A percentile compares a stretch with the other conserved stretches of the same genome.
Conservation (phyloP, 352 stramenopile species). For the Phytophthora gonapodyides region DNA sequence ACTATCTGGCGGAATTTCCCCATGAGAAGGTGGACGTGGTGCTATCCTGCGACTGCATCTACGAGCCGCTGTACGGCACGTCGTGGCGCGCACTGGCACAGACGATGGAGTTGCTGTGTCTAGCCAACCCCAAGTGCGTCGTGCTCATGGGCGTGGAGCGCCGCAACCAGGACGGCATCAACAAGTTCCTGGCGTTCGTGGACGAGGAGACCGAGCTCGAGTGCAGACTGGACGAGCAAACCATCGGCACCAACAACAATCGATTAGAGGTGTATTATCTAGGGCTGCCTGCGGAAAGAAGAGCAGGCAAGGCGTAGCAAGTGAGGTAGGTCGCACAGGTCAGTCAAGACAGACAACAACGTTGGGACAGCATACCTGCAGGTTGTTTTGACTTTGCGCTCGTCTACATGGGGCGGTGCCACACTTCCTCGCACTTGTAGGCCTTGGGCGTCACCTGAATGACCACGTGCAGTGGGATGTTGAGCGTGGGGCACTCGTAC, state of each 20-base stretch:
- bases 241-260: constrained; percentile 56
- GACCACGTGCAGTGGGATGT: constrained; percentile 94
- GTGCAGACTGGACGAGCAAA: constrained; percentile 52
- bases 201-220: constrained; percentile 47
- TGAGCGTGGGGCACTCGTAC: constrained; percentile 92
- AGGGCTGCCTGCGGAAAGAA: constrained; percentile 29
- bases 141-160: constrained; percentile 83
- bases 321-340: constrained; percentile 1
- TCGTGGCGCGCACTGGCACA: constrained; percentile 89
- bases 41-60: constrained; percentile 96
- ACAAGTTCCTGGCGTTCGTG: constrained; percentile 78
- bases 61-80: constrained; percentile 93
- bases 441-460: constrained; percentile 96
- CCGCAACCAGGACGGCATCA: constrained; percentile 79
- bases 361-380: constrained; percentile 12
- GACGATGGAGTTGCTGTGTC: constrained; percentile 84
- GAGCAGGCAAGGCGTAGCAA: constrained; percentile 12
- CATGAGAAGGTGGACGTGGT: constrained; percentile 88
- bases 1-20: constrained; percentile 58
- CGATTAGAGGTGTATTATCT: constrained; percentile 75
- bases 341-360: constrained; percentile 22
- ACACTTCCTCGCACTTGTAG: constrained; percentile 95
- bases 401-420: constrained; percentile 85
- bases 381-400: constrained; percentile 15
- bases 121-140: constrained; percentile 52